Evolutionary conservation across 2,329 filamentous ascomycete species (phyloP).

Genomic region (Dothistroma pini): DNA sequence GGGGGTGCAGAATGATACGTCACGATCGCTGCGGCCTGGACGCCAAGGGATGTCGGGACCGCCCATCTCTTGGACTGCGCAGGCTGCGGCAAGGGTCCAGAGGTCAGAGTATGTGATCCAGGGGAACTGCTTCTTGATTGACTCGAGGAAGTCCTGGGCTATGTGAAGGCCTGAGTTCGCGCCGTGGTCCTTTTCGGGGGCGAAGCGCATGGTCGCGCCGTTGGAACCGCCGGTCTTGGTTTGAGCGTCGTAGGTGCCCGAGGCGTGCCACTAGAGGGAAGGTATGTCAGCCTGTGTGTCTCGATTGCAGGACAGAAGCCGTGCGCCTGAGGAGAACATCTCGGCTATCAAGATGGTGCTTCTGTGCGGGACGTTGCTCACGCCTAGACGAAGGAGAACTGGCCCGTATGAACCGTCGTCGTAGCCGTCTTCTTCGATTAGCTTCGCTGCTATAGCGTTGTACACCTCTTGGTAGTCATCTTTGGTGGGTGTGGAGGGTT

Average conservation of each 20-base stretch:
- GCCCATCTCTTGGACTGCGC: conserved; percentile 91
- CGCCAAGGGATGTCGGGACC: conserved; percentile 84
- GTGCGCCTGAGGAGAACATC: too few species aligned
- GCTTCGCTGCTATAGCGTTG: conserved; percentile 71
- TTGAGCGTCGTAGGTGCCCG: conserved; percentile 84
- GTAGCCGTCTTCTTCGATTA: conserved; percentile 91
- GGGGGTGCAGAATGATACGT: conserved; percentile 81
- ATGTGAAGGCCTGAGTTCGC: conserved; percentile 86
- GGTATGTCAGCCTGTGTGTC: too few species aligned
- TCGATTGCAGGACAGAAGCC: too few species aligned
- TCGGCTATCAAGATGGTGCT: too few species aligned
- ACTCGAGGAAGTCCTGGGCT: conserved; percentile 89
- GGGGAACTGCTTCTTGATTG: conserved; percentile 83
- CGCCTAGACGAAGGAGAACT: conserved; percentile 77
- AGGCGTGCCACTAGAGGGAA: conserved; percentile 68
- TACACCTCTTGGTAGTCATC: conserved; percentile 96
- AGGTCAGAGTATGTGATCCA: conserved; percentile 98
- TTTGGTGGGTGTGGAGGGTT: conserved; percentile 66
- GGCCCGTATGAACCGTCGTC: conserved; percentile 96
- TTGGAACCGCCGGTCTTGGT: conserved; percentile 91
- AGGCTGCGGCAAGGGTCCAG: conserved; percentile 85
- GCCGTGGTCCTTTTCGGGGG: conserved; percentile 82
- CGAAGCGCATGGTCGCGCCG: conserved; percentile 94
- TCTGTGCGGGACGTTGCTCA: too few species aligned
- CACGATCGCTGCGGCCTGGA: conserved; percentile 77